phyloP scores from a whole-genome alignment of 208 protist species.

The Angomonas ambiguus region DNA sequence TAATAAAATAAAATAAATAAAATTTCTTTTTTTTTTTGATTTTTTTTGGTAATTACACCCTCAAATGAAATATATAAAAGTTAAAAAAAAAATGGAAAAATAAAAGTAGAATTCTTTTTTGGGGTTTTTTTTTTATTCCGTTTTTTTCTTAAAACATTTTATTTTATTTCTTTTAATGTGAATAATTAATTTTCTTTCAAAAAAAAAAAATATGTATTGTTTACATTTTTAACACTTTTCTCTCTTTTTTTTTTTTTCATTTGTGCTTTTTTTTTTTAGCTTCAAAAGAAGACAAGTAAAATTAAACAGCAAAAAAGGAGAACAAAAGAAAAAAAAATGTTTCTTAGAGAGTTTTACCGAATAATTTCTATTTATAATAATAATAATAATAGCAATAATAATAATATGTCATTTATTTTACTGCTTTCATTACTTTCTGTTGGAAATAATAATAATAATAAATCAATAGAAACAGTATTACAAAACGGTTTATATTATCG shows the following conservation, averaged over 20 bases:
- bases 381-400: not conserved
- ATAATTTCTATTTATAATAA: not conserved
- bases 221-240: not conserved
- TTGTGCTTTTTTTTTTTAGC: not conserved
- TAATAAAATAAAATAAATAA: too few relatives aligned
- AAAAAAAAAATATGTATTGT: slow-evolving; percentile 2
- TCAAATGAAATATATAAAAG: not conserved
- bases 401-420: not conserved
- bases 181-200: too few relatives aligned
- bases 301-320: not conserved
- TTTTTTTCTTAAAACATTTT: not conserved
- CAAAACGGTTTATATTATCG: not conserved
- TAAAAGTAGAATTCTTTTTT: not conserved
- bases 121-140: not conserved
- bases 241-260: not conserved
- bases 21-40: not conserved
- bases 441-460: not conserved
- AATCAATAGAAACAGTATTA: not conserved
- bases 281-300: not conserved
- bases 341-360: not conserved
- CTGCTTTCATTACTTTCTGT: not conserved
- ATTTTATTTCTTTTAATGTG: not conserved
- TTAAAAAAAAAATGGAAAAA: slow-evolving; percentile 8
- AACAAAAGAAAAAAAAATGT: not conserved
- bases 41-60: not conserved